Evolutionary conservation across 352 stramenopile genomes (phyloP).

Genomic region (Saprolegnia diclina): DNA sequence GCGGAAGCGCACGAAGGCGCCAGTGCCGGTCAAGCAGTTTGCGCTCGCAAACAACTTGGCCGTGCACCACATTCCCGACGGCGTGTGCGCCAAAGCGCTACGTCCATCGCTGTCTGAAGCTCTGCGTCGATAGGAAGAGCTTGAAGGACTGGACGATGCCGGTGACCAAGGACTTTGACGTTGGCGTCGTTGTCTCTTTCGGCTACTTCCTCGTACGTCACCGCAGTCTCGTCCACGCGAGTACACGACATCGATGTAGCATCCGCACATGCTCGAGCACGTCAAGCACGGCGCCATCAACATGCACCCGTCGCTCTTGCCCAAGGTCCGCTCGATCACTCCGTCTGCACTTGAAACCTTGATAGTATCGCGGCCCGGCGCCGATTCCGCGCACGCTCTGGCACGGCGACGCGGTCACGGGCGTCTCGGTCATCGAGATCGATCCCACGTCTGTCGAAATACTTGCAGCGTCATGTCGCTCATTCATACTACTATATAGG

Average conservation of each 20-base stretch:
- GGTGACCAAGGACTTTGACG: constrained; percentile 46
- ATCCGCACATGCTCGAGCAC: constrained; percentile 64
- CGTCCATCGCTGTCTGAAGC: not conserved
- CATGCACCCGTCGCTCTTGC: constrained; percentile 83
- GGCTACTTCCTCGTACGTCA: constrained; percentile 66
- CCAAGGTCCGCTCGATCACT: constrained; percentile 38
- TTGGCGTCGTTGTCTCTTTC: constrained; percentile 86
- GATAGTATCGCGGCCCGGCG: constrained; percentile 69
- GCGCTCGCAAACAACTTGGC: constrained; percentile 50
- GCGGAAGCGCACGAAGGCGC: constrained; percentile 45
- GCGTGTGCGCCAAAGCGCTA: constrained; percentile 37
- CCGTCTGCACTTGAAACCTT: not conserved
- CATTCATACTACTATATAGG: not conserved
- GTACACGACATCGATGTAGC: constrained; percentile 33
- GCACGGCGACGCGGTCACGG: constrained; percentile 65
- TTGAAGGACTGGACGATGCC: constrained; percentile 71
- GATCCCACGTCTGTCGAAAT: constrained; percentile 37
- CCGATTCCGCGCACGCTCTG: constrained; percentile 83
- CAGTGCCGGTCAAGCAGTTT: constrained; percentile 73
- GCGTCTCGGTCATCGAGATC: constrained; percentile 84
- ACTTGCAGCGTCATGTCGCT: too few species aligned
- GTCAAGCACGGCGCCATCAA: constrained; percentile 75
- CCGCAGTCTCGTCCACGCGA: not conserved
- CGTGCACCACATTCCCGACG: constrained; percentile 55
- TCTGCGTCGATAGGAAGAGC: constrained; percentile 45